Evolutionary conservation across 768 basidiomycete species (phyloP).

Genomic region (Lyophyllum shimeji): DNA sequence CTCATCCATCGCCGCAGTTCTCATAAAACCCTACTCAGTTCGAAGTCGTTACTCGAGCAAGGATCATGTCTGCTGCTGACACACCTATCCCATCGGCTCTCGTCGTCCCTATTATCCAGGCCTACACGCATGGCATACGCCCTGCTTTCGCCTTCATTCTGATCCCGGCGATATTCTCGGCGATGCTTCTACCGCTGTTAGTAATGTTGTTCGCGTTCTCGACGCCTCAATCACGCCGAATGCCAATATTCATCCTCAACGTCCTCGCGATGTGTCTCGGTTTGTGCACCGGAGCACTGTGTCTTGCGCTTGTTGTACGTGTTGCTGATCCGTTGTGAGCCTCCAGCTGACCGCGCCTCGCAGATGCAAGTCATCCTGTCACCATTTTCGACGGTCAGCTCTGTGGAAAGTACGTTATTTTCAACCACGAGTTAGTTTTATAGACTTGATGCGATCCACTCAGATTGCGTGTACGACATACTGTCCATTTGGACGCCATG

Average conservation of each 20-base stretch:
- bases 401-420: neutral
- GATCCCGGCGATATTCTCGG: neutral
- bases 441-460: neutral
- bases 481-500: constrained; percentile 2
- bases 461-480: neutral
- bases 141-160: neutral
- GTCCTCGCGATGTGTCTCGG: constrained; percentile 17
- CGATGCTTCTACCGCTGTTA: constrained; percentile 22
- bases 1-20: neutral
- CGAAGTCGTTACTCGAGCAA: neutral
- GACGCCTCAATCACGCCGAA: constrained; percentile 18
- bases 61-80: neutral
- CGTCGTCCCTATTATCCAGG: neutral
- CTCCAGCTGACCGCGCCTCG: neutral
- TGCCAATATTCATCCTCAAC: constrained; percentile 24
- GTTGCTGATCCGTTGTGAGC: neutral
- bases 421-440: neutral
- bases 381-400: neutral
- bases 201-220: constrained; percentile 23
- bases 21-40: neutral
- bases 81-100: neutral
- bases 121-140: neutral
- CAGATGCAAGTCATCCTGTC: neutral
- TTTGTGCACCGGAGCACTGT: neutral
- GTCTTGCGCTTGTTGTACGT: neutral